These are phyloP conservation scores for Eucalyptus tenuipes DNA, from an alignment of 345 rosid species.

Conservation along the genomic window DNA sequence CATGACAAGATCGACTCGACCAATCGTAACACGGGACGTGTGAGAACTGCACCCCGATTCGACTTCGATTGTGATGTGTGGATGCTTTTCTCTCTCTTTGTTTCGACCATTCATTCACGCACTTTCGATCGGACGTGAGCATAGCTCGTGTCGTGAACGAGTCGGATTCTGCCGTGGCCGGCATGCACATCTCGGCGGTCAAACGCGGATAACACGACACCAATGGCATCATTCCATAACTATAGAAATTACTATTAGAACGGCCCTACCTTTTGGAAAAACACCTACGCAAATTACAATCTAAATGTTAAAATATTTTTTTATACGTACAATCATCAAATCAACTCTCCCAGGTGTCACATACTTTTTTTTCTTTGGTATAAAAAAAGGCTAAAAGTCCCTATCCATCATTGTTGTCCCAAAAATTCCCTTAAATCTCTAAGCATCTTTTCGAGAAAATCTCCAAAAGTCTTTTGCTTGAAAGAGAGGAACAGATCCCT, in stretches of 20 bases:
- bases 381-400: not conserved
- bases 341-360: not conserved
- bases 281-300: not conserved
- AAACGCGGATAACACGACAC: not conserved
- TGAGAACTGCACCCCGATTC: not conserved
- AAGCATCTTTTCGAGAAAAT: not conserved
- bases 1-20: not conserved
- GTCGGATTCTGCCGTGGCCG: not conserved
- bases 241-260: too few species aligned
- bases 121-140: not conserved
- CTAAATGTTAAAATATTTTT: not conserved
- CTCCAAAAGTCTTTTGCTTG: not conserved
- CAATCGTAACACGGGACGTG: not conserved
- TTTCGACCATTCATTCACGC: not conserved
- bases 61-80: not conserved
- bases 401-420: not conserved
- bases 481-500: not conserved
- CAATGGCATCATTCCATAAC: fast-evolving
- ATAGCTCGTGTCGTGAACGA: not conserved
- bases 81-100: not conserved
- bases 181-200: not conserved
- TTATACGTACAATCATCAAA: not conserved
- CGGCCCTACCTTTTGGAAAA: not conserved
- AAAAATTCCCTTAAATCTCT: not conserved
- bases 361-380: not conserved